A percentile compares a stretch with the other conserved stretches of the same genome.
Evolutionary conservation across 345 rosid genomes (phyloP).

Genomic region (Hypericum perforatum): DNA sequence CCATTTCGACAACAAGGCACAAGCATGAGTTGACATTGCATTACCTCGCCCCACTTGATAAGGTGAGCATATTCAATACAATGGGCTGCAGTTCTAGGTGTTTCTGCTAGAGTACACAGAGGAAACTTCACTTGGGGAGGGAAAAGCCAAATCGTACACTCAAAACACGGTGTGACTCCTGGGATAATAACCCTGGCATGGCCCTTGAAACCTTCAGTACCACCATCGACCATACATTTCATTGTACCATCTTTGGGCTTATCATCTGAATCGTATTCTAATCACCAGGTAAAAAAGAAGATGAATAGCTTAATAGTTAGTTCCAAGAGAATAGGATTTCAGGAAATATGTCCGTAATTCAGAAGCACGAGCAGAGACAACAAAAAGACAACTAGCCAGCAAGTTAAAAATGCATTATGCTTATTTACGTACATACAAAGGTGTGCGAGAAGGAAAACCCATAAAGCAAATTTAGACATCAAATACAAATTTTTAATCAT

Average conservation of each 20-base stretch:
- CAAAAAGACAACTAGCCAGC: too few relatives aligned
- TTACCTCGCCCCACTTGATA: slow-evolving; percentile 91
- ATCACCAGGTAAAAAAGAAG: slow-evolving; percentile 13
- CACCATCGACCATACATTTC: slow-evolving; percentile 95
- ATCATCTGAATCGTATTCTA: slow-evolving; percentile 76
- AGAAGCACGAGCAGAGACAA: too few relatives aligned
- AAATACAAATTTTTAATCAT: too few relatives aligned
- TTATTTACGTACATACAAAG: too few relatives aligned
- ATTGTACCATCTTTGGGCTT: slow-evolving; percentile 66
- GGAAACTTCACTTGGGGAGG: slow-evolving; percentile 99
- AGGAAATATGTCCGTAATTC: too few relatives aligned
- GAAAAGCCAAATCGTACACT: slow-evolving; percentile 91
- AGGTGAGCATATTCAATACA: slow-evolving; percentile 98
- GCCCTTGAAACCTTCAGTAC: slow-evolving; percentile 99
- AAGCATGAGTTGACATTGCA: neutral
- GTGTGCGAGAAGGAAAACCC: too few relatives aligned
- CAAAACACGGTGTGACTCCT: slow-evolving; percentile 88
- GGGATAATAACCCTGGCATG: slow-evolving; percentile 93
- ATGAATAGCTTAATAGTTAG: neutral
- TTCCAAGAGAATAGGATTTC: too few relatives aligned
- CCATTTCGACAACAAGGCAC: neutral
- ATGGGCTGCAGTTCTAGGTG: slow-evolving; percentile 94
- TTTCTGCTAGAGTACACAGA: slow-evolving; percentile 90
- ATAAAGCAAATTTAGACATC: too few relatives aligned
- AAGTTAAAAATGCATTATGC: too few relatives aligned